Evolutionary conservation across 2,329 filamentous ascomycete genomes (phyloP).

Genomic region (Epichloe uncinata): DNA sequence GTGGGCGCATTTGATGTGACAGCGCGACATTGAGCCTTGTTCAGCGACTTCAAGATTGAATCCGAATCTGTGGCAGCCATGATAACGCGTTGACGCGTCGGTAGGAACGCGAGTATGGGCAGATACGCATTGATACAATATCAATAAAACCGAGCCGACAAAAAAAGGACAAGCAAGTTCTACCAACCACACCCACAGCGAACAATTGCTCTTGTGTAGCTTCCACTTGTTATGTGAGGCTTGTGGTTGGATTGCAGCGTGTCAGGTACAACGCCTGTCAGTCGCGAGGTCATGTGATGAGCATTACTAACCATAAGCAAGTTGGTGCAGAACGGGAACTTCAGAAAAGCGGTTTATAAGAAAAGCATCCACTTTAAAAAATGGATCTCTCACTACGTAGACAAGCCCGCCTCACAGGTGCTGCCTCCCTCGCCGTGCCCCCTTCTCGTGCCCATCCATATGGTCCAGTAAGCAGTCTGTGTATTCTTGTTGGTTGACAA

Average conservation of each 20-base stretch:
- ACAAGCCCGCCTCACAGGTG: no score
- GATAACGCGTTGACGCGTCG: slow-evolving; percentile 11
- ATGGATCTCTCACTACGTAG: no score
- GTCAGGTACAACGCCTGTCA: background rate
- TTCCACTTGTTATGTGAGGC: background rate
- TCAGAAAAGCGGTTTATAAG: no score
- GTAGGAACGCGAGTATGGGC: background rate
- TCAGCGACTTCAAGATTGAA: slow-evolving; percentile 35
- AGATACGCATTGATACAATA: background rate
- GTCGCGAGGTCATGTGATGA: slow-evolving; percentile 10
- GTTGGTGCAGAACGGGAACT: no score
- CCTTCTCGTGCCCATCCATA: no score
- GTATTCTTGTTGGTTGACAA: no score
- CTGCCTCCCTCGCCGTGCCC: no score
- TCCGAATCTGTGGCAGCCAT: slow-evolving; percentile 15
- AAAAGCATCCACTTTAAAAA: no score
- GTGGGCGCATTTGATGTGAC: slow-evolving; percentile 39
- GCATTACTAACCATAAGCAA: background rate
- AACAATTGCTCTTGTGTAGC: background rate
- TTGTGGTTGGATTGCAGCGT: background rate
- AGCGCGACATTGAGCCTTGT: slow-evolving; percentile 40
- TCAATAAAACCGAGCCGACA: background rate
- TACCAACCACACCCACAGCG: background rate
- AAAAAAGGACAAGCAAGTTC: background rate
- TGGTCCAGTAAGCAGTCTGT: no score